Evolutionary conservation across 495 filamentous ascomycete species (phyloP).

Genomic region (Trichoderma parareesei): DNA sequence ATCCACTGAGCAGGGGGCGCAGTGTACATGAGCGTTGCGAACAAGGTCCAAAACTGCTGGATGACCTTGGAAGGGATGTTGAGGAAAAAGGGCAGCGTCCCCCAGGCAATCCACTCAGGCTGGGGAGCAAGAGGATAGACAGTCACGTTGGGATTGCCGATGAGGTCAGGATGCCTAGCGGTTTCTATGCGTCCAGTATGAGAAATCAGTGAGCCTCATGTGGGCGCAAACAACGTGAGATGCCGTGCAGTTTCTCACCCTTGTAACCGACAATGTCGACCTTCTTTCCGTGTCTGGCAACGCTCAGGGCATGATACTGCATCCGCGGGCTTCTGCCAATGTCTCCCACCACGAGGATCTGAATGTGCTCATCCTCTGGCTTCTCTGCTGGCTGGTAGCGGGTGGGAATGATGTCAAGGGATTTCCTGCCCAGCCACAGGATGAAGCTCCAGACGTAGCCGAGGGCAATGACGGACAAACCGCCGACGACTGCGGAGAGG

Average conservation of each 20-base stretch:
- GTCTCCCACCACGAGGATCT: slow-evolving; percentile 94
- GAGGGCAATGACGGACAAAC: slow-evolving; percentile 16
- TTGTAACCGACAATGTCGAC: slow-evolving; percentile 86
- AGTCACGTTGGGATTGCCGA: slow-evolving; percentile 53
- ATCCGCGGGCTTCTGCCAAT: slow-evolving; percentile 95
- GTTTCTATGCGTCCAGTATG: slow-evolving; percentile 25
- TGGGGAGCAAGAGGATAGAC: slow-evolving; percentile 56
- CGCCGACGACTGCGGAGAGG: slow-evolving; percentile 18
- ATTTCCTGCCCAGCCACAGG: slow-evolving; percentile 20
- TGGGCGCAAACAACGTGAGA: slow-evolving; percentile 12
- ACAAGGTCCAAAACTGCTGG: slow-evolving; percentile 65
- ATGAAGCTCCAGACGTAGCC: slow-evolving; percentile 14
- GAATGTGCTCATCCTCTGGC: slow-evolving; percentile 30
- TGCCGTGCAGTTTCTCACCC: slow-evolving; percentile 40
- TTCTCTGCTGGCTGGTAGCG: slow-evolving; percentile 11
- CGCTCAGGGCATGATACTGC: slow-evolving; percentile 95
- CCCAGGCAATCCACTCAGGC: slow-evolving; percentile 55
- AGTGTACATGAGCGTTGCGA: slow-evolving; percentile 61
- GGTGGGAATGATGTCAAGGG: slow-evolving; percentile 17
- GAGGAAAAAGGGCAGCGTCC: slow-evolving; percentile 65
- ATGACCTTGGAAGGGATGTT: slow-evolving; percentile 80
- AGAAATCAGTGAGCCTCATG: neutral
- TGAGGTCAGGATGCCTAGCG: slow-evolving; percentile 63
- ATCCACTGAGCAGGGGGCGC: slow-evolving; percentile 69
- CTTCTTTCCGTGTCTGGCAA: slow-evolving; percentile 70